Evolutionary conservation across 768 basidiomycete species (phyloP), one percentile per base, ranked within the genome.

Genomic region (Suillus plorans): DNA sequence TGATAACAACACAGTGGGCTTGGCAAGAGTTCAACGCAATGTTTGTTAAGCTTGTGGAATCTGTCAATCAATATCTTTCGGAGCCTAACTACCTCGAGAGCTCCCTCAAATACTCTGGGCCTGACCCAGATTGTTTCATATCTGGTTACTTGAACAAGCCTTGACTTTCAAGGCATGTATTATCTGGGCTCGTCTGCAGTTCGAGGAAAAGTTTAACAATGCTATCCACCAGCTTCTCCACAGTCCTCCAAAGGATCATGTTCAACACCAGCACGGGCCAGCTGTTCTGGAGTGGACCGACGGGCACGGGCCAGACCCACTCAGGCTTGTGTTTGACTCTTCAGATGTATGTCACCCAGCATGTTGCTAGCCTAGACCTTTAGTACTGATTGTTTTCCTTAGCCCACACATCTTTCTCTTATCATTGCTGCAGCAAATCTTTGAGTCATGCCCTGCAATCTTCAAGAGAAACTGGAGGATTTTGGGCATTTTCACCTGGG

Each of bases 271-370:
- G 87, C 72, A 90, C 89, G n/a, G 97, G 97, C 6, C 93, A 95
- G 70, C 96, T 95, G 13, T 99, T 99, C 85, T 99, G 97, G 97
- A 96, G 94, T 70, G 95, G 95, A 22, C 97, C 97, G 3, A 99
- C 87, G 97, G 65, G 97, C 96, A 8, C 25, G 25, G 25, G 25
- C 97, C 97, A 14, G 95, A 98, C 58, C 83, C 97, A 34, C 25
- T 25, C 25, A 25, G 25, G 25, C 80, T 99, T 67, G 81, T 81
- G 7, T 99, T 99, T 79, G 84, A 95, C 78, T 86, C 93, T 12
- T 89, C 84, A 68, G 89, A 98, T 72, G 96, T 98, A 72, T 77
- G 92, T 80, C 57, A 42, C 5, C 39, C 16, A 28, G 0, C n/a
- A 20, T 8, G 36, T 68, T 25, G 5, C 25, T 25, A 25, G 25